Evolutionary conservation across 208 protist species (phyloP), one percentile per base, ranked within the genome.

Genomic region (Crithidia brevicula): DNA sequence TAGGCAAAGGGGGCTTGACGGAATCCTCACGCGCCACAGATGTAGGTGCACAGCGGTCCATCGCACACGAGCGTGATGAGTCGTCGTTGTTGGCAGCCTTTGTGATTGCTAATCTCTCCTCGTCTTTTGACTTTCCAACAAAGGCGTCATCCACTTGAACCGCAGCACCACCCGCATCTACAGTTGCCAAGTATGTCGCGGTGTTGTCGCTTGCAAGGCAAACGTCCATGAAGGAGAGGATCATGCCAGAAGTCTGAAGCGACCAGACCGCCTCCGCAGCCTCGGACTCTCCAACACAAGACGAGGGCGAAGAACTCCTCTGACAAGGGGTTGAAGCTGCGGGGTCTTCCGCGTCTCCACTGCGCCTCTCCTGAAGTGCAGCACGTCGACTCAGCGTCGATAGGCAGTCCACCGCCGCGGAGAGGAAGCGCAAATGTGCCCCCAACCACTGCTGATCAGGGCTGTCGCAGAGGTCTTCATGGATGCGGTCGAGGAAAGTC

Each of bases 201-300:
- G n/a, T n/a, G n/a, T n/a, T n/a, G n/a, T n/a, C n/a, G n/a, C n/a
- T n/a, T n/a, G n/a, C 0, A 22, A 30, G 31, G 11, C 23, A 33
- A 3, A 20, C 0, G 20, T 38, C 46, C 22, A 53, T 3, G 30
- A 43, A 27, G 6, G 34, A 22, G 20, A 69, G 16, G 54, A 66
- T 34, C 15, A 40, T n/a, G 27, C 70, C 62, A 1, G 51, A 15
- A 9, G 52, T 50, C 27, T 59, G 27, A 28, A 76, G 47, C 22
- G 40, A 36, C 70, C 70, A 76, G 38, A 40, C 43, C 20, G 62
- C 70, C 38, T 76, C 70, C 27, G 30, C 28, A 7, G 47, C 33
- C 13, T 62, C 60, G 8, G 31, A 20, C 40, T 52, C 59, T 10
- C 57, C 43, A n/a, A n/a, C n/a, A n/a, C n/a, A n/a, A n/a, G n/a